Percentiles rank a stretch among this genome's conserved stretches.
Evolutionary conservation across 2,329 filamentous ascomycete genomes (phyloP).

Genomic region (Xylariaceae sp.): DNA sequence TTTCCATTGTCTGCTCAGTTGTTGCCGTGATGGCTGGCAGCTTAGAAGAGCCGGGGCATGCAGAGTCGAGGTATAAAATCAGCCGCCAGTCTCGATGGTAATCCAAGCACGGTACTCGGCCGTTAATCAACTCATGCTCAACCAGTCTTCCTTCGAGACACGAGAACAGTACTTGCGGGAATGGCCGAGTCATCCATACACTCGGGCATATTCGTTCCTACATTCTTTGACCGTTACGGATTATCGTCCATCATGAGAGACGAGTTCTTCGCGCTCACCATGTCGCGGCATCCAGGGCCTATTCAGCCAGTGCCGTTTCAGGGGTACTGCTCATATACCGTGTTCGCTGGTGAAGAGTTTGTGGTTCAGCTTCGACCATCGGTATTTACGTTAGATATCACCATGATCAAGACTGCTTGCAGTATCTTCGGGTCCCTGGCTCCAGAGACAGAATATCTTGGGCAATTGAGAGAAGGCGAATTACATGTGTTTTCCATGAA

Average conservation of each 20-base stretch:
- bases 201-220: slow-evolving; percentile 23
- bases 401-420: slow-evolving; percentile 35
- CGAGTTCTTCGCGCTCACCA: slow-evolving; percentile 34
- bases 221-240: slow-evolving; percentile 31
- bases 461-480: slow-evolving; percentile 28
- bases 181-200: slow-evolving; percentile 25
- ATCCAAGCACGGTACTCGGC: background rate
- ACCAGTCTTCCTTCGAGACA: too few species aligned
- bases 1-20: slow-evolving; percentile 9
- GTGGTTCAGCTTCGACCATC: slow-evolving; percentile 47
- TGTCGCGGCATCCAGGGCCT: slow-evolving; percentile 29
- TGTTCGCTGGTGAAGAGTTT: slow-evolving; percentile 35
- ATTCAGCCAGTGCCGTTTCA: slow-evolving; percentile 37
- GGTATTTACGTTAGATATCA: slow-evolving; percentile 39
- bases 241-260: slow-evolving; percentile 24
- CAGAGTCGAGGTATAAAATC: background rate
- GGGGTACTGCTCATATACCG: slow-evolving; percentile 50
- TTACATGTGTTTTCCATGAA: slow-evolving; percentile 41
- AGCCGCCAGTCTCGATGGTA: background rate
- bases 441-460: slow-evolving; percentile 38
- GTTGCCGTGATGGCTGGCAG: background rate
- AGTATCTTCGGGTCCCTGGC: slow-evolving; percentile 39
- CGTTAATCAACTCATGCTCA: too few species aligned
- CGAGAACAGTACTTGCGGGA: background rate
- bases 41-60: background rate